Base-by-base conservation (phyloP, 2,329 filamentous ascomycete genomes). In the Ophiostoma ulmi region DNA sequence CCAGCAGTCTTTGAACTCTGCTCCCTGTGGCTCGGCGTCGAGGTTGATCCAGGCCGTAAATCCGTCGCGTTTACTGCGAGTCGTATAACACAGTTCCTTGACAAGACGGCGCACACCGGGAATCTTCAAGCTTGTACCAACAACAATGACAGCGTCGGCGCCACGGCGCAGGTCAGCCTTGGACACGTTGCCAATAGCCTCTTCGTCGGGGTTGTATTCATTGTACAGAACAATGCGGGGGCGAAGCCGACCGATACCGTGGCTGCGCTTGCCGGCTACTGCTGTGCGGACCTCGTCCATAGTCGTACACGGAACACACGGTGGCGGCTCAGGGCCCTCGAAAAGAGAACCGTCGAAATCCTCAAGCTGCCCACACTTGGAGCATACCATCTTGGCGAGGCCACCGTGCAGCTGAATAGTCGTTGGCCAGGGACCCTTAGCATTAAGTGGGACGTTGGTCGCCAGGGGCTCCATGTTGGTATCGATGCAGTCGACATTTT, bases 161-260 rank as follows among this genome's bases (percentile, higher is more conserved):
- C 93, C 87, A 61, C 90, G 87, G 72, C 93, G 91, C 72, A 98
- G 83, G 78, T 99, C 95, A 5, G 94, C 90, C 74, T 88, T 89
- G 69, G 94, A 93, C 58, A 97, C 94, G 31, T 92, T 92, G 63
- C 94, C 94, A 78, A 99, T 99, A 17, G 95, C 94, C 75, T 97
- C 94, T 75, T 95, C 93, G 74, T 99, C 95, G 0, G 95, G 95
- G 77, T 98, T 97, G 78, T 92, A 91, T 79, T 99, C 95, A 78
- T 98, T 97, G 82, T 99, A 99, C 11, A 99, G 85, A 5, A 98
- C 94, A 83, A 99, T 97, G 71, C 95, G 88, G 31, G 95, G 95
- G 31, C 95, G 88, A 73, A 99, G 82, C 73, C 92, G 89, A 61
- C 95, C 95, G 75, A 99, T 91, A 1, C 95, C 95, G 77, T 97